phyloP scores from a whole-genome alignment of 2,329 filamentous ascomycete genomes.

The Colletotrichum somersetense region DNA sequence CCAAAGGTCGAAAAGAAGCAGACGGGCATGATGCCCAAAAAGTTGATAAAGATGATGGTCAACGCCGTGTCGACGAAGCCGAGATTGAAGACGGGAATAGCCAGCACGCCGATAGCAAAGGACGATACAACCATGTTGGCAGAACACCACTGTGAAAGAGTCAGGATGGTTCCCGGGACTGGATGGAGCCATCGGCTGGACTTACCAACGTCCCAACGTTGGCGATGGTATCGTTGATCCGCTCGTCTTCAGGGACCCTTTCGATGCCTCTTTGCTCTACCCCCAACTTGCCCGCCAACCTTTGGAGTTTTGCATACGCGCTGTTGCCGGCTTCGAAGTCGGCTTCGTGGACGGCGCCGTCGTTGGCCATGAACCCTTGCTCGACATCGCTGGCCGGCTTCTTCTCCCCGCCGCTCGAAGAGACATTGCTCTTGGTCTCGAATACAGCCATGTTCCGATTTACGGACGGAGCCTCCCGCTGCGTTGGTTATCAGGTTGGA shows the following conservation, averaged over 20 bases:
- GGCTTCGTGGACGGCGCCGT: conserved; percentile 22
- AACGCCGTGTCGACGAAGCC: conserved; percentile 81
- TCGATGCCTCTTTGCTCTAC: conserved; percentile 83
- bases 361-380: conserved; percentile 24
- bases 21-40: conserved; percentile 78
- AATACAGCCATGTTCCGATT: conserved; percentile 27
- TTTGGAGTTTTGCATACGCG: conserved; percentile 60
- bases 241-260: conserved; percentile 77
- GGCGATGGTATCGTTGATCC: conserved; percentile 72
- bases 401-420: conserved; percentile 35
- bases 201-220: conserved; percentile 80
- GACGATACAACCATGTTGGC: conserved; percentile 84
- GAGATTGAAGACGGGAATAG: conserved; percentile 75
- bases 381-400: conserved; percentile 25
- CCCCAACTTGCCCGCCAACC: conserved; percentile 72
- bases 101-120: conserved; percentile 81
- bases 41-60: conserved; percentile 80
- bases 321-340: conserved; percentile 38
- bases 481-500: conserved; percentile 12
- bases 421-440: conserved; percentile 38
- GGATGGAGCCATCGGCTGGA: conserved; percentile 33
- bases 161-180: conserved; percentile 8
- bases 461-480: background rate
- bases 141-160: conserved; percentile 68
- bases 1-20: conserved; percentile 85